A percentile compares a stretch with the other conserved stretches of the same genome.
Conservation (phyloP, 2,329 filamentous ascomycete species). For the Alternaria brassicae region DNA sequence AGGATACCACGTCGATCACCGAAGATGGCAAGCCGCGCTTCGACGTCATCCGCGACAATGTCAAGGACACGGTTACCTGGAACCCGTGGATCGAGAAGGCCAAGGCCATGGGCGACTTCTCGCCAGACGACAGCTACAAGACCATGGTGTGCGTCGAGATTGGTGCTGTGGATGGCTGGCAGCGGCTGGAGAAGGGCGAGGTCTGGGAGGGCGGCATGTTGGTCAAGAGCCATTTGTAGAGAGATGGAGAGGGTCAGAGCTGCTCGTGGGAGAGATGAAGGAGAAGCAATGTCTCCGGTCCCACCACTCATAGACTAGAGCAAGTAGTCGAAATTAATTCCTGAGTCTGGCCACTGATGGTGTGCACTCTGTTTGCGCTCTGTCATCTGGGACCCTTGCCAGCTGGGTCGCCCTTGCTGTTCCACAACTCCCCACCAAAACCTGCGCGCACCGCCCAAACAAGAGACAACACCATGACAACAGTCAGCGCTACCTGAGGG, state of each 20-base stretch:
- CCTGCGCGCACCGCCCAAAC: constrained; percentile 16
- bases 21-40: constrained; percentile 71
- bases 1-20: constrained; percentile 67
- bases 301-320: not conserved
- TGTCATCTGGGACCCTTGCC: constrained; percentile 1
- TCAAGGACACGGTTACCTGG: constrained; percentile 92
- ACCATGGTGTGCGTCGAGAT: constrained; percentile 96
- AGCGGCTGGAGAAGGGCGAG: constrained; percentile 80
- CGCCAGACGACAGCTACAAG: constrained; percentile 87
- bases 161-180: constrained; percentile 81
- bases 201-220: constrained; percentile 70
- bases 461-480: constrained; percentile 32
- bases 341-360: not conserved
- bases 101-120: constrained; percentile 82
- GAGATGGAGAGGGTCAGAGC: no score
- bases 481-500: constrained; percentile 16
- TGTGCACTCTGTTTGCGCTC: constrained; percentile 1
- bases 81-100: constrained; percentile 94
- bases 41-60: constrained; percentile 80
- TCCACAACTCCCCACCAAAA: constrained; percentile 23
- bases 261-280: not conserved
- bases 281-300: not conserved
- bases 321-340: constrained; percentile 1
- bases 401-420: constrained; percentile 23
- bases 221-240: constrained; percentile 55